These are phyloP conservation scores for Dicorynia guianensis DNA, from an alignment of 306 rosid species.

Conservation along the genomic window DNA sequence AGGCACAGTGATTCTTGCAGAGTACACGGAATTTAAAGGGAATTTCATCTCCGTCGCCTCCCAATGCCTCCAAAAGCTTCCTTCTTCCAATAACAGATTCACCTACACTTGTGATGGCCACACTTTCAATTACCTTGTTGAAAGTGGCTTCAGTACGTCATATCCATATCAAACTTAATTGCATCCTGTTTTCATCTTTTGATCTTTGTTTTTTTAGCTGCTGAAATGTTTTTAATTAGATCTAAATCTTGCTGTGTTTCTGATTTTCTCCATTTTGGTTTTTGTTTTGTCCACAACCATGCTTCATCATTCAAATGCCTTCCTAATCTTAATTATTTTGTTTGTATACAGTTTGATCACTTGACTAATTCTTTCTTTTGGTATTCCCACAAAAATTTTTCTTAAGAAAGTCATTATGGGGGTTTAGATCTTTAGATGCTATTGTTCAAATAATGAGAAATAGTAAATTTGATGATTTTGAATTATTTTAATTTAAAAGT, in stretches of 20 bases:
- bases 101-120: slow-evolving; percentile 95
- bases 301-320: not conserved
- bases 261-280: slow-evolving; percentile 18
- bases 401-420: too few species aligned
- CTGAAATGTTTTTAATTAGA: not conserved
- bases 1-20: slow-evolving; percentile 80
- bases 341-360: not conserved
- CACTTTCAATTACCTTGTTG: slow-evolving; percentile 95
- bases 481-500: too few species aligned
- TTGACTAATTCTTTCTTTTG: too few species aligned
- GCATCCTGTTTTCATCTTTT: not conserved
- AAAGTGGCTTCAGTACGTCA: slow-evolving; percentile 82
- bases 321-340: not conserved
- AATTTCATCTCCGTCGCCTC: slow-evolving; percentile 77
- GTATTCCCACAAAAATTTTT: too few species aligned
- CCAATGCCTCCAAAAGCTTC: slow-evolving; percentile 96
- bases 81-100: slow-evolving; percentile 88
- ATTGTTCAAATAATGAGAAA: too few species aligned
- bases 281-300: not conserved
- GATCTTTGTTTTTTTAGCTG: not conserved
- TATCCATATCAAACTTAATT: not conserved
- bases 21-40: slow-evolving; percentile 85
- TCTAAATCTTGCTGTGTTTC: slow-evolving; percentile 16
- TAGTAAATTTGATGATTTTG: too few species aligned
- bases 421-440: too few species aligned